These are phyloP conservation scores for Mycena haematopus DNA, from an alignment of 768 basidiomycete species.

Conservation along the genomic window DNA sequence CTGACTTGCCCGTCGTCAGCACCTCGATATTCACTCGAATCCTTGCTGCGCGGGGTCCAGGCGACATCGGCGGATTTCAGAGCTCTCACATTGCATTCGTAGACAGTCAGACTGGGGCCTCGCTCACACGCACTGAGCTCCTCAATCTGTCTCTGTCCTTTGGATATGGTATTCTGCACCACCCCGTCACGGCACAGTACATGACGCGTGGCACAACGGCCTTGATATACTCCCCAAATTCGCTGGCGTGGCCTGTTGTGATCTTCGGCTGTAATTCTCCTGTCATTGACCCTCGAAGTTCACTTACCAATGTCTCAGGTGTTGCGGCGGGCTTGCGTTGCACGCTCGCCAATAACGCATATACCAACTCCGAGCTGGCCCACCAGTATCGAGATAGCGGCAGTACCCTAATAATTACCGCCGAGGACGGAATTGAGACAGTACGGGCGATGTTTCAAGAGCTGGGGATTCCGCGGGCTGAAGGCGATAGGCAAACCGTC, in stretches of 20 bases:
- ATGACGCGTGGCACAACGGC: slow-evolving; percentile 60
- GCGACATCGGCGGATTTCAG: slow-evolving; percentile 48
- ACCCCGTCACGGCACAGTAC: slow-evolving; percentile 37
- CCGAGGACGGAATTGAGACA: slow-evolving; percentile 44
- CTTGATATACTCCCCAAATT: slow-evolving; percentile 74
- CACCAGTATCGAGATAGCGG: slow-evolving; percentile 61
- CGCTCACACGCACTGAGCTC: slow-evolving; percentile 62
- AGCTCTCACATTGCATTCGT: slow-evolving; percentile 61
- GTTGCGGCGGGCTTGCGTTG: slow-evolving; percentile 58
- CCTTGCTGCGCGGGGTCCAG: slow-evolving; percentile 39
- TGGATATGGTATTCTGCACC: slow-evolving; percentile 60
- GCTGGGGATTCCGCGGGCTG: slow-evolving; percentile 18
- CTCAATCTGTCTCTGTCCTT: slow-evolving; percentile 60
- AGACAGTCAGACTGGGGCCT: slow-evolving; percentile 63
- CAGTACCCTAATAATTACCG: slow-evolving; percentile 55
- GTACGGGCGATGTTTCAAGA: slow-evolving; percentile 33
- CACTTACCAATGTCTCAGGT: slow-evolving; percentile 26
- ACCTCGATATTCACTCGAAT: slow-evolving; percentile 58
- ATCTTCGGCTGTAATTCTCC: slow-evolving; percentile 43
- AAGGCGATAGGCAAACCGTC: slow-evolving; percentile 27
- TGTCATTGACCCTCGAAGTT: no score
- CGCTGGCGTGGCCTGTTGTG: slow-evolving; percentile 55
- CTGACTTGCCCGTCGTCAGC: slow-evolving; percentile 37
- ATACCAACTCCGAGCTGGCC: slow-evolving; percentile 57
- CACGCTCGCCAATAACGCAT: slow-evolving; percentile 61